Base-by-base conservation (phyloP, 129 eudicot genomes). In the Chrysanthemum seticuspe region DNA sequence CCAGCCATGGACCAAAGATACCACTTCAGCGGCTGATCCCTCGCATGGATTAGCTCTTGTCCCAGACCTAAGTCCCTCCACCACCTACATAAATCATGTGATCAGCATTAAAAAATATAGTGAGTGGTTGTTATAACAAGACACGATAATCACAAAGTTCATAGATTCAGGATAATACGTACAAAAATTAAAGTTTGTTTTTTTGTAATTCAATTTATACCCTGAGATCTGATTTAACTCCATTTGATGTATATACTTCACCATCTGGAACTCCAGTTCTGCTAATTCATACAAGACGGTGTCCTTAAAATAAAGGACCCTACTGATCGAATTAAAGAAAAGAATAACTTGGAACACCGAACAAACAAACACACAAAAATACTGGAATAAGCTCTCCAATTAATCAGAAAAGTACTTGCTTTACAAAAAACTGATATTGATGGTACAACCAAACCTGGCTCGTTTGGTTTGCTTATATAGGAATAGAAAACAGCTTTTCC, bases 11-110 rank as follows among this genome's bases (percentile, higher is more conserved):
- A 55, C 90, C 89, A 83, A 58, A 82, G 65, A 45, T 87, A 76
- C 90, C 92, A 89, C 80, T 87, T 87, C 16, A 82, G 2, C 25
- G 96, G 96, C 65, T 87, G 74, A 65, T 80, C 62, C 72, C 96
- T 84, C 0, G 84, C 86, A 48, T 61, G 49, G 60, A 62, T 75
- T 29, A 89, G 60, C n/a, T 82, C 82, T 73, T 78, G 55, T 27
- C 64, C 36, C 60, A 83, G 51, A 7, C 79, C 82, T 14, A 85
- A 36, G 0, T 67, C 83, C 25, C 69, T 74, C 88, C 90, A 80
- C 92, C 92, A 89, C 73, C 90, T 86, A 61, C 15, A 57, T 2
- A n/a, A 45, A 61, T 13, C 6, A 54, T n/a, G 0, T 13, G 23
- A 54, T 15, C 2, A 4, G 59, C 18, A 13, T 54, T 54, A 54